Percentiles rank a stretch among this genome's conserved stretches.
Evolutionary conservation across 495 filamentous ascomycete species (phyloP).

Genomic region (Cercophora samala): DNA sequence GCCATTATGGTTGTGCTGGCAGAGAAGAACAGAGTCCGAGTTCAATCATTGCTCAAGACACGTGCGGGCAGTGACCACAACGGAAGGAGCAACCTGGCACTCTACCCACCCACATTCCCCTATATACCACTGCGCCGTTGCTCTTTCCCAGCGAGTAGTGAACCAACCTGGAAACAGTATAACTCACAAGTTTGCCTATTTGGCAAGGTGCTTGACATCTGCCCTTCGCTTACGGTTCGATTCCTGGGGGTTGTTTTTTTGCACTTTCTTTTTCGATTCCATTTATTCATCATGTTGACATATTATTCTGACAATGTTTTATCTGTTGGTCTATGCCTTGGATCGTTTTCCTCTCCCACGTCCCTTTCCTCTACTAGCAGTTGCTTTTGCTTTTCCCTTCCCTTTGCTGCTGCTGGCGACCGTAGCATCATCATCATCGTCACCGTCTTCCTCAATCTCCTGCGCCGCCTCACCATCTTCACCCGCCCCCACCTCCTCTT

Average conservation of each 20-base stretch:
- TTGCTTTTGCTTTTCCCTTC: constrained; percentile 25
- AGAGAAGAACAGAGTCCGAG: too few relatives aligned
- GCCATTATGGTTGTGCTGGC: too few relatives aligned
- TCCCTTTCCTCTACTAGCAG: constrained; percentile 23
- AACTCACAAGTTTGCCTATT: too few relatives aligned
- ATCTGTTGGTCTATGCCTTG: constrained; percentile 24
- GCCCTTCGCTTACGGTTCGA: background rate
- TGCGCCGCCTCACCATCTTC: constrained; percentile 23
- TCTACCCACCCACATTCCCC: too few relatives aligned
- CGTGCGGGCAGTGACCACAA: too few relatives aligned
- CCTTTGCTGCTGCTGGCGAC: constrained; percentile 12
- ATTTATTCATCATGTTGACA: background rate
- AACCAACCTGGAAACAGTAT: too few relatives aligned
- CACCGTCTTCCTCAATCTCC: constrained; percentile 19
- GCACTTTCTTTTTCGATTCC: background rate
- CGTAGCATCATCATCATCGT: constrained; percentile 26
- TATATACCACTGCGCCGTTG: too few relatives aligned
- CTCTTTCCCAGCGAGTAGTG: too few relatives aligned
- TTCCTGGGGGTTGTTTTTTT: background rate
- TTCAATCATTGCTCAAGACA: too few relatives aligned
- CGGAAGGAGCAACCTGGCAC: too few relatives aligned
- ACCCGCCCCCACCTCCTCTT: constrained; percentile 31
- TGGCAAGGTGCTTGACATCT: background rate
- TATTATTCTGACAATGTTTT: background rate
- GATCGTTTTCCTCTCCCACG: constrained; percentile 35